Percentiles rank a stretch among this genome's conserved stretches.
These are phyloP conservation scores for Russula vinacea DNA, from an alignment of 768 basidiomycete species.

Conservation along the genomic window DNA sequence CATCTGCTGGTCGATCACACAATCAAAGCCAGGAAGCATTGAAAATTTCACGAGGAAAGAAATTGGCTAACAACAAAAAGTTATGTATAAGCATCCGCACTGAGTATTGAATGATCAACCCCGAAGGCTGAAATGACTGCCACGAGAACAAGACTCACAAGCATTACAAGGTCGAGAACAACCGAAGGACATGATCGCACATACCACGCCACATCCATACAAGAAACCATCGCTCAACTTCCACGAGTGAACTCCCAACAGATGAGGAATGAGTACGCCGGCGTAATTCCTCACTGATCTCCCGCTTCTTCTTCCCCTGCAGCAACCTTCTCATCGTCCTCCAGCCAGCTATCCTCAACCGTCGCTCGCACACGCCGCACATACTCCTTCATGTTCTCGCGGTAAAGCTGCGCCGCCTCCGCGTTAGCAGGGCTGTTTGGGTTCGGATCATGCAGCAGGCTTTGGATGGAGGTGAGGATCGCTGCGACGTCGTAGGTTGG, in stretches of 20 bases:
- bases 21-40: neutral
- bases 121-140: neutral
- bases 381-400: slow-evolving; percentile 99
- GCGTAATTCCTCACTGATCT: slow-evolving; percentile 19
- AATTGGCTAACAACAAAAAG: neutral
- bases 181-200: neutral
- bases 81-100: neutral
- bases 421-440: slow-evolving; percentile 98
- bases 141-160: slow-evolving; percentile 13
- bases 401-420: slow-evolving; percentile 93
- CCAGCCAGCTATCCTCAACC: slow-evolving; percentile 94
- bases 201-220: slow-evolving; percentile 8
- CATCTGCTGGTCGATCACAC: neutral
- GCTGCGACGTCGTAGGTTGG: slow-evolving; percentile 99
- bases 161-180: slow-evolving; percentile 7
- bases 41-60: neutral
- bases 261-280: slow-evolving; percentile 7
- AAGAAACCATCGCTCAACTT: neutral
- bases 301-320: slow-evolving; percentile 46
- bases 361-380: slow-evolving; percentile 88
- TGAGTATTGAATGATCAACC: neutral
- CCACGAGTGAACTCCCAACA: slow-evolving; percentile 5
- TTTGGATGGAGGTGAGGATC: slow-evolving; percentile 95
- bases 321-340: slow-evolving; percentile 65
- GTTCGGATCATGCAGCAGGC: slow-evolving; percentile 94